These are phyloP conservation scores for Lecanoromycetidae sp. DNA, from an alignment of 2,329 filamentous ascomycete genomes.

Conservation along the genomic window DNA sequence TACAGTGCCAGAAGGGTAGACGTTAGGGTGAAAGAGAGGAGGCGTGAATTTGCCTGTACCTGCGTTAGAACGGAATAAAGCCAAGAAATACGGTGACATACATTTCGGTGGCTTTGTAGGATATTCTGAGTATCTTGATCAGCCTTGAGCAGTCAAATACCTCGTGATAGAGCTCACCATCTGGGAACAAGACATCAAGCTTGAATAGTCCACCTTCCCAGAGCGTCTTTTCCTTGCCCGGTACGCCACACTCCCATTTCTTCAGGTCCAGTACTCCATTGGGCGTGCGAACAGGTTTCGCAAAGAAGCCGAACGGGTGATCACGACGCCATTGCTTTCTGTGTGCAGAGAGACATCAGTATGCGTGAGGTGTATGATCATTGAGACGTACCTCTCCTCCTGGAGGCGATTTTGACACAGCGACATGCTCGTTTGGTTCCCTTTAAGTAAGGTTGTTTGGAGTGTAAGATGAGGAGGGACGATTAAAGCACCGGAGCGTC, in stretches of 20 bases:
- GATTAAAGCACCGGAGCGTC: background rate
- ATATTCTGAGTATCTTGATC: slow-evolving; percentile 54
- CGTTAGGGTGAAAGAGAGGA: slow-evolving; percentile 94
- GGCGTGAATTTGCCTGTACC: slow-evolving; percentile 77
- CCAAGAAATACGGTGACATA: slow-evolving; percentile 31
- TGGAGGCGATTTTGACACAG: slow-evolving; percentile 78
- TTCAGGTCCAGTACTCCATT: slow-evolving; percentile 82
- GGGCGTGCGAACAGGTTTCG: slow-evolving; percentile 67
- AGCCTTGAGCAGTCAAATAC: background rate
- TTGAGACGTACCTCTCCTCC: slow-evolving; percentile 60
- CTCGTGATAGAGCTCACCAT: slow-evolving; percentile 49
- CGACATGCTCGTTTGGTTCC: slow-evolving; percentile 48
- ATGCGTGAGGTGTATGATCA: too few relatives aligned
- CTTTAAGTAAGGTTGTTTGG: background rate
- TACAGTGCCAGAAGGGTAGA: slow-evolving; percentile 95
- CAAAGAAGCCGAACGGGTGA: slow-evolving; percentile 95
- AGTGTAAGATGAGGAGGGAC: background rate
- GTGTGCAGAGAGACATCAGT: slow-evolving; percentile 13
- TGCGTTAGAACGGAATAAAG: background rate
- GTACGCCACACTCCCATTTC: slow-evolving; percentile 91
- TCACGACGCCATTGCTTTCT: slow-evolving; percentile 96
- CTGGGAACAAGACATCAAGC: slow-evolving; percentile 80
- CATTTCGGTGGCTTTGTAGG: slow-evolving; percentile 98
- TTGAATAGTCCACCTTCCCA: slow-evolving; percentile 99
- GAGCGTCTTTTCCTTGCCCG: slow-evolving; percentile 90